Evolutionary conservation across 768 basidiomycete species (phyloP), one percentile per base, ranked within the genome.

Genomic region (Suillus ampliporus): DNA sequence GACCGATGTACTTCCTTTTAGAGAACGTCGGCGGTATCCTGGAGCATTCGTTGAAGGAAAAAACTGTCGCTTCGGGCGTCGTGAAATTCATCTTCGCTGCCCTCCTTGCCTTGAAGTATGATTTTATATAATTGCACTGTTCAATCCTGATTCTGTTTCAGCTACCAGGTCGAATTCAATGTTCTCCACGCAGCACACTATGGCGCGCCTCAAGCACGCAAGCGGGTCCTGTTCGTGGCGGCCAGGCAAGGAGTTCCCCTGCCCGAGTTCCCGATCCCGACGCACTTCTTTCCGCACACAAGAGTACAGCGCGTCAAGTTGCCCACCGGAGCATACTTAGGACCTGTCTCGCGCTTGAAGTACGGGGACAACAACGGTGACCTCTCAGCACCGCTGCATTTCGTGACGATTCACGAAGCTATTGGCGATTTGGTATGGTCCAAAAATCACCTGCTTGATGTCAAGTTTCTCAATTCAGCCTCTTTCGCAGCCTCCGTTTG

Each of bases 21-120:
- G 91, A 93, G 70, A 93, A 93, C 72, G 91, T 93, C 3, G 71
- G 71, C 11, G 91, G 91, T 0, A 72, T 92, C 8, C 69, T 91
- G 1, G 73, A 72, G 34, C 82, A 85, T 72, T 80, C 76, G 0
- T 78, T 90, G 9, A 77, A 67, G 70, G 76, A 53, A 74, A 80
- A 61, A 10, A 69, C 67, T 0, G 80, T 91, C 31, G 71, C 82
- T 63, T 80, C 75, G 66, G 89, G 87, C 0, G 82, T 89, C 44
- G 81, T 89, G 48, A 93, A 93, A 69, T 86, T 90, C 61, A 84
- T 92, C 26, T 68, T 83, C 38, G 81, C 88, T 0, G 76, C 84
- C 0, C 77, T 91, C 15, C 81, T 85, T 26, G 82, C 84, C 5
- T 78, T 93, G 1, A 90, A 90, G 90, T 88, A 71, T 48, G 83